Base-by-base conservation (phyloP, 2,329 filamentous ascomycete genomes). In the Colletotrichum lupini region DNA sequence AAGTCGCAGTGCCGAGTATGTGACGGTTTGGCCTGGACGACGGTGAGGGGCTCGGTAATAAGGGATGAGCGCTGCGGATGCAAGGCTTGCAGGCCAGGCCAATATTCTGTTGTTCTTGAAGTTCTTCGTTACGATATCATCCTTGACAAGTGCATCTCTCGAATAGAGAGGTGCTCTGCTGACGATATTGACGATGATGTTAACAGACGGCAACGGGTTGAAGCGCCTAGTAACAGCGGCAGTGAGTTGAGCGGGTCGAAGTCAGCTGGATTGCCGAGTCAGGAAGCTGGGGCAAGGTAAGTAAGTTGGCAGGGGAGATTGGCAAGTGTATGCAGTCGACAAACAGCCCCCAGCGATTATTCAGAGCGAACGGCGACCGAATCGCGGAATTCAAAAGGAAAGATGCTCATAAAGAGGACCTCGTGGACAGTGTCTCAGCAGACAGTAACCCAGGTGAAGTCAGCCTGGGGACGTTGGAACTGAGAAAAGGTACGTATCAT, bases 211-310 rank as follows among this genome's bases (percentile, higher is more conserved):
- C 42, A 49, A 49, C 42, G 42, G 42, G 42, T n/a, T 49, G 28
- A 69, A 57, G 72, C 30, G 37, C 30, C 58, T n/a, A 26, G 57
- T 49, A 61, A 30, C n/a, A 37, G 35, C n/a, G 32, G 28, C 59
- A 49, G 56, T 55, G 58, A 19, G 49, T 59, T 35, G 19, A 28
- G 67, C 67, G 66, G 67, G 56, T 61, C 56, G 35, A n/a, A 61
- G 71, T 73, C 67, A 73, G 67, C 71, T 66, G 49, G 67, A 56
- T 61, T 55, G 60, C 67, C 67, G 71, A 73, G 71, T 66, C 71
- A 71, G 71, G 60, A 71, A 73, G 61, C 60, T 57, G 55, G 32
- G 24, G 58, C 60, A 61, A 16, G 16, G 42, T 55, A 72, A 69
- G 49, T 55, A 55, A 24, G 42, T 49, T 49, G 42, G 42, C 59